Base-by-base conservation (phyloP, 2,329 filamentous ascomycete genomes). In the Graphilbum fragrans region DNA sequence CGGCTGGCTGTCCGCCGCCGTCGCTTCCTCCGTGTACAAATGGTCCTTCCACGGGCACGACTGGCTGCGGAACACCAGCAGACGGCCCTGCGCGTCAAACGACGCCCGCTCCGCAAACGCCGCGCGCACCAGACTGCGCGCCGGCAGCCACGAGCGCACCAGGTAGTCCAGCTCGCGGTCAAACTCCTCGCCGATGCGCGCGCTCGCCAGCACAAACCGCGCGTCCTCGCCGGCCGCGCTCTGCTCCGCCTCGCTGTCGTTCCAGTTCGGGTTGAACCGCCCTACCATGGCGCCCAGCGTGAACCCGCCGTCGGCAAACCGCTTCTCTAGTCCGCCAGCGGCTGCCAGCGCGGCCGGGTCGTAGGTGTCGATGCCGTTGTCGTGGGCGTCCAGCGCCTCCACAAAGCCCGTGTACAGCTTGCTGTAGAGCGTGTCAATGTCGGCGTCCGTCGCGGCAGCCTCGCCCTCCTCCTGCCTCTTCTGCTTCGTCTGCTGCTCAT, bases 31-130 rank as follows among this genome's bases (percentile, higher is more conserved):
- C 17, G 74, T 78, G 65, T 94, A 96, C 17, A 98, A 72, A 60
- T 98, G 92, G 55, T 96, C 90, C 60, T 94, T 92, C 92, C 92
- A 96, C 2, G 90, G 90, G 46, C 90, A 83, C 44, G 82, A 79
- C 57, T 84, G 79, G 29, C 68, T 68, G 48, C 82, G 74, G 43
- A 98, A 72, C 21, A 95, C 80, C 53, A 96, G 69, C 45, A 96
- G 76, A 47, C 86, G 79, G 10, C 79, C 55, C 57, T 94, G 84
- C 33, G 12, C 23, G 40, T 50, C 49, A 55, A 77, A 74, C 50
- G 82, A 67, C 22, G 63, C 57, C 42, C 90, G 79, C 48, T 72
- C 71, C 27, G 70, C 66, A 58, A 92, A 94, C 10, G 90, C 87
- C 34, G 74, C 64, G 50, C 79, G 74, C 37, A 96, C 87, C 41